Evolutionary conservation across 164 flowering plant species (phyloP).

Genomic region (Akebia trifoliata): DNA sequence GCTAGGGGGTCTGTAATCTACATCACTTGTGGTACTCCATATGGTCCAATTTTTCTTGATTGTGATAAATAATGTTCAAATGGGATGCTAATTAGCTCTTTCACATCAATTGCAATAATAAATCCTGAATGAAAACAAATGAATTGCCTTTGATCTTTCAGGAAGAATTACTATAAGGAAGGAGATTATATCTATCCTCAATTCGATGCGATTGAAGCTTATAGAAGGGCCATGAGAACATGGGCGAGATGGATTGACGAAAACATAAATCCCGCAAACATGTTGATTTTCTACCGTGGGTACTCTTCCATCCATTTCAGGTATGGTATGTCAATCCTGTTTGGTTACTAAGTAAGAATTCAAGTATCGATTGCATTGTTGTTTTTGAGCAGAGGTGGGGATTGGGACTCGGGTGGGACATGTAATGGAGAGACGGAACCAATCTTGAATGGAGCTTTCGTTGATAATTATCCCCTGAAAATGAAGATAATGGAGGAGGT

Average conservation of each 20-base stretch:
- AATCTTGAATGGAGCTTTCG: conserved; percentile 44
- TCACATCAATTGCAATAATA: neutral
- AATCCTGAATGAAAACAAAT: neutral
- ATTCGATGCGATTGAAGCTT: conserved; percentile 86
- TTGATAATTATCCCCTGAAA: conserved; percentile 68
- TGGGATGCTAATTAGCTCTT: neutral
- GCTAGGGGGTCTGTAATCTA: conserved; percentile 62
- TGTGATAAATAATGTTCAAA: neutral
- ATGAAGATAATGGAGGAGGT: conserved; percentile 89
- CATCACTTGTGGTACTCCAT: neutral
- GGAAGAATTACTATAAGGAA: conserved; percentile 87
- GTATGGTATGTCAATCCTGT: conserved; percentile 26
- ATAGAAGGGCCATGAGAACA: conserved; percentile 65
- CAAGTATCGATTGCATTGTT: too few species aligned
- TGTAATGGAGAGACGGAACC: conserved; percentile 85
- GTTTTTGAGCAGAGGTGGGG: conserved; percentile 74
- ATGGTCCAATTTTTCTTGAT: neutral
- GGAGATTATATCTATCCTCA: conserved; percentile 69
- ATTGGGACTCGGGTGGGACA: conserved; percentile 96
- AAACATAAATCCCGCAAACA: conserved; percentile 44
- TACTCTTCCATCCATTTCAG: conserved; percentile 93
- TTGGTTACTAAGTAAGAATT: neutral
- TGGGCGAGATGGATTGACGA: conserved; percentile 83
- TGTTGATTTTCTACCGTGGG: conserved; percentile 77
- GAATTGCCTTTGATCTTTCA: conserved; percentile 39